Base-by-base conservation (phyloP, 768 basidiomycete genomes). In the Lactifluus hygrophoroides region DNA sequence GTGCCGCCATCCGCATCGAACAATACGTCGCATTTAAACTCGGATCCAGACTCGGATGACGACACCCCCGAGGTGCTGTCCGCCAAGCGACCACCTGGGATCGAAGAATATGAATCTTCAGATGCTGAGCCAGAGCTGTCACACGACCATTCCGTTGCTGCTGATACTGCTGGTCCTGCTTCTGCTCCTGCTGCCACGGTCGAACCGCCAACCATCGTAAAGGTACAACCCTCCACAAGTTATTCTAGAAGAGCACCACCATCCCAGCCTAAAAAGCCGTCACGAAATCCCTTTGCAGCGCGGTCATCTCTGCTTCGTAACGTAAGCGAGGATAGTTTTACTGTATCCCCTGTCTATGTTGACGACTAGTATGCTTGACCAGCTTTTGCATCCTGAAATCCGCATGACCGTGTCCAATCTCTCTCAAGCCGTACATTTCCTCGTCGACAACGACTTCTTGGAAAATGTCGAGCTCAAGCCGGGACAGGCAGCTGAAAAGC, bases 401-500 rank as follows among this genome's bases (percentile, higher is more conserved):
- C 82, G 86, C 28, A 77, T 89, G 63, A 94, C 94, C 0, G 79
- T 94, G 4, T 94, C 92, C 1, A 94, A 94, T 70, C 77, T 97
- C 5, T 93, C 93, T 0, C 94, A 97, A 69, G 91, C 90, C 5
- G 90, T 96, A 62, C 83, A 80, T 30, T 97, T 96, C 70, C 70
- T 95, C 17, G 92, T 90, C 1, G 88, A 89, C 60, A 96, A 97
- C 63, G 85, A 93, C 67, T 92, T 94, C 71, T 72, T 97, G 35
- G 74, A 77, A 45, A 80, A 80, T 30, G 90, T 95, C 2, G 94
- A 96, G 70, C 70, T 87, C 27, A 80, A 76, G 45, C 86, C 89
- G 16, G 94, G 94, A 0, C 82, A 92, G 69, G 86, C 86, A 3
- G 74, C 80, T 45, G 72, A 79, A 40, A 77, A 76, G 60, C 75